Evolutionary conservation across 1,284 basidiomycete species (phyloP).

Genomic region (Cutaneotrichosporon cyanovorans): DNA sequence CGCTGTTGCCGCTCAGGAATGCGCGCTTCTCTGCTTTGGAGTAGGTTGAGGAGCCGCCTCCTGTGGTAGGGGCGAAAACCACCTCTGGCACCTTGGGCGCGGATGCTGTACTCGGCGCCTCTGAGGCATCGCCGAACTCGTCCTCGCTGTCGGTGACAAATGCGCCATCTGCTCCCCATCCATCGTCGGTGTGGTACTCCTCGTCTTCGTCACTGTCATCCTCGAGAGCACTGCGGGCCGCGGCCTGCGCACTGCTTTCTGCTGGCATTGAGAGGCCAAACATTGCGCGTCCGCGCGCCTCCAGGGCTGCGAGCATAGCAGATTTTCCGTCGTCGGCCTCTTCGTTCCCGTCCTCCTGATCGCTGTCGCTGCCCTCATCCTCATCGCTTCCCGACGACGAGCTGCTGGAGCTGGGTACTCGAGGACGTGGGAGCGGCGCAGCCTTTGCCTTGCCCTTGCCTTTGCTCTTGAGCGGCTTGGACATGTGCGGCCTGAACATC

Average conservation of each 20-base stretch:
- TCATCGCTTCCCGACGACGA: neutral
- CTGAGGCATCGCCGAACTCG: conserved; percentile 17
- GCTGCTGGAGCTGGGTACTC: neutral
- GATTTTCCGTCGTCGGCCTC: conserved; percentile 18
- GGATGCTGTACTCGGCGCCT: neutral
- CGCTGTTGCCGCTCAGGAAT: conserved; percentile 40
- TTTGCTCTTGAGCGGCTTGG: too few relatives aligned
- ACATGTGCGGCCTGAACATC: too few relatives aligned
- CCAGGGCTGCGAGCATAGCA: conserved; percentile 41
- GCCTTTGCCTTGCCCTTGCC: conserved; percentile 3
- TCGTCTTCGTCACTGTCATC: conserved; percentile 27
- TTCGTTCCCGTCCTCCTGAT: too few relatives aligned
- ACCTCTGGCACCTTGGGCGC: conserved; percentile 28
- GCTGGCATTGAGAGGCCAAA: conserved; percentile 28
- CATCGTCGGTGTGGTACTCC: conserved; percentile 34
- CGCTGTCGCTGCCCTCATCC: neutral
- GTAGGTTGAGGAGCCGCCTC: neutral
- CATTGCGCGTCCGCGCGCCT: conserved; percentile 41
- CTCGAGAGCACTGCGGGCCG: conserved; percentile 12
- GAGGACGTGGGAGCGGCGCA: neutral
- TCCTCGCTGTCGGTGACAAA: conserved; percentile 39
- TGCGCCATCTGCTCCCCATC: conserved; percentile 35
- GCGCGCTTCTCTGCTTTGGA: conserved; percentile 40
- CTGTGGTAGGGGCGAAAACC: conserved; percentile 28
- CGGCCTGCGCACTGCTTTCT: conserved; percentile 24